These are phyloP conservation scores for Ustilago esculenta DNA, from an alignment of 1,284 basidiomycete genomes.

Conservation along the genomic window DNA sequence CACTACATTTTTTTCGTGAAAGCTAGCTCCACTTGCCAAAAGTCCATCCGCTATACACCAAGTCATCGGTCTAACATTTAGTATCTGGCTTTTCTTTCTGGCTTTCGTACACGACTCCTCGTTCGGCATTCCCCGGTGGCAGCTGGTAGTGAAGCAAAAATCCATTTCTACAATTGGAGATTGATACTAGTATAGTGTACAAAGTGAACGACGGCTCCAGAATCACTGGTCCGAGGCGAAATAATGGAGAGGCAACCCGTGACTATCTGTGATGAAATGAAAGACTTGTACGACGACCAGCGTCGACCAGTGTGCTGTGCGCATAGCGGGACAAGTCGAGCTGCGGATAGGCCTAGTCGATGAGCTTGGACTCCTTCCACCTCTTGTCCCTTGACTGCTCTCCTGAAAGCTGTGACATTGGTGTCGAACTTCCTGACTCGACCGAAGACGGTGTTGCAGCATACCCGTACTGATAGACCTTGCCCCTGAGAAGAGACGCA, in stretches of 20 bases:
- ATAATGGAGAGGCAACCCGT: too few relatives aligned
- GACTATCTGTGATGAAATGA: too few relatives aligned
- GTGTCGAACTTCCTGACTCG: constrained; percentile 18
- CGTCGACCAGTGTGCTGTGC: too few relatives aligned
- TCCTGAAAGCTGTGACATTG: constrained; percentile 10
- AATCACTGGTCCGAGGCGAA: too few relatives aligned
- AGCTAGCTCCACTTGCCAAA: not conserved
- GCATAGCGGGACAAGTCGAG: too few relatives aligned
- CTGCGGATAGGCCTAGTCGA: too few relatives aligned
- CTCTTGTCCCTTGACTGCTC: constrained; percentile 15
- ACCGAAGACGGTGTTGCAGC: not conserved
- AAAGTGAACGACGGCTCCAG: not conserved
- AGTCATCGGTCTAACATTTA: too few relatives aligned
- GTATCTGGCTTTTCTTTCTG: not conserved
- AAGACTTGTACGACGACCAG: constrained; percentile 27
- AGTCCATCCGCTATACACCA: too few relatives aligned
- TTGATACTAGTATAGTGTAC: constrained; percentile 7
- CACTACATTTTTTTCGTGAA: too few relatives aligned
- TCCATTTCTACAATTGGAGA: not conserved
- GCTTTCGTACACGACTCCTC: too few relatives aligned
- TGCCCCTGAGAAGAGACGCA: constrained; percentile 17
- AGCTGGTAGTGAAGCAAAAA: too few relatives aligned
- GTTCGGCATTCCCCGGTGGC: too few relatives aligned
- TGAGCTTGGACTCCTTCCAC: constrained; percentile 32
- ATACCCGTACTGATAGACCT: constrained; percentile 38